A percentile compares a stretch with the other conserved stretches of the same genome.
phyloP scores from a whole-genome alignment of 768 basidiomycete genomes.

The Hericium alpestre region DNA sequence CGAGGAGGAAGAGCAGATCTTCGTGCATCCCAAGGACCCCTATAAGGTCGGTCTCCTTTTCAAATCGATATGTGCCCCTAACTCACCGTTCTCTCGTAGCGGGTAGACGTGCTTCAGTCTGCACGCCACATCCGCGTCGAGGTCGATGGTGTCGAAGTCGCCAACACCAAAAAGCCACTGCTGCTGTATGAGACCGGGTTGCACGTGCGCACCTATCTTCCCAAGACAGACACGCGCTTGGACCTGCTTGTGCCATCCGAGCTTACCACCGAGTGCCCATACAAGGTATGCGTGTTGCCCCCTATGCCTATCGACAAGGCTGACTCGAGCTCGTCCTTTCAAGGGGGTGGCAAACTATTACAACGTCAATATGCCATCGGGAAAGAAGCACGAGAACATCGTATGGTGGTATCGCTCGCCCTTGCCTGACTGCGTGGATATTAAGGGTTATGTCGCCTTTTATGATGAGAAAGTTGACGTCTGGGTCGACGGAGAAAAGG shows the following conservation, averaged over 20 bases:
- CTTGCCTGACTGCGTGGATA: constrained; percentile 35
- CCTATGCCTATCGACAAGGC: background rate
- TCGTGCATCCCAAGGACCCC: constrained; percentile 54
- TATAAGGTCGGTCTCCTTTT: constrained; percentile 40
- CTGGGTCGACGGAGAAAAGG: constrained; percentile 49
- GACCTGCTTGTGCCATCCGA: constrained; percentile 40
- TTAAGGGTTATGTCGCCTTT: constrained; percentile 46
- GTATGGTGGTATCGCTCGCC: constrained; percentile 59
- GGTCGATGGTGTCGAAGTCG: constrained; percentile 51
- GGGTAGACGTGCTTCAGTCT: constrained; percentile 49
- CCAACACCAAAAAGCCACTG: constrained; percentile 42
- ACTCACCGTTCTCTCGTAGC: constrained; percentile 24
- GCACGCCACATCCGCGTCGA: constrained; percentile 53
- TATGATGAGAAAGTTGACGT: constrained; percentile 62
- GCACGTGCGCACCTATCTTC: constrained; percentile 50
- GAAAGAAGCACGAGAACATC: constrained; percentile 32
- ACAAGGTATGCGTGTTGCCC: constrained; percentile 37
- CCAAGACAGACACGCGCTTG: constrained; percentile 41
- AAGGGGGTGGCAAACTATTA: constrained; percentile 56
- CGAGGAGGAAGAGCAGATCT: constrained; percentile 57
- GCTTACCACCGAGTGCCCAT: constrained; percentile 42
- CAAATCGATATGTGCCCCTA: background rate
- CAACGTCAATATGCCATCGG: constrained; percentile 35
- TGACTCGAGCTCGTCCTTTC: background rate
- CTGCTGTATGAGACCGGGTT: constrained; percentile 51